Conservation (phyloP, 192 early-diverging fungal species). For the Coemansia sp. region DNA sequence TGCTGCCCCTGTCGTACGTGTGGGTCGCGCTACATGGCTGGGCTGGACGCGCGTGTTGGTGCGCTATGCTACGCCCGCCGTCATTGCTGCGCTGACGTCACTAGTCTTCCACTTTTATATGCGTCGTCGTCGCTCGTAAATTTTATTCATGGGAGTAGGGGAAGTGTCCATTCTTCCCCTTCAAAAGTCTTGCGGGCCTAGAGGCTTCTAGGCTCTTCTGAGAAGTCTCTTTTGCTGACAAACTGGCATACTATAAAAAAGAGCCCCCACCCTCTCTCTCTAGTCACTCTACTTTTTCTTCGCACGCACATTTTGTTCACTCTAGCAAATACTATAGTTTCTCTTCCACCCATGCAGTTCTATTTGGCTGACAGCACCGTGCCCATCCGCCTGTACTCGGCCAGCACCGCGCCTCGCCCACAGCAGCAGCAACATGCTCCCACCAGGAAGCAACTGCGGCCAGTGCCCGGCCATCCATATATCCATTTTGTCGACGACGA, state of each 20-base stretch:
- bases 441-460: slow-evolving; percentile 3
- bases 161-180: too few species aligned
- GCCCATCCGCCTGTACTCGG: slow-evolving; percentile 35
- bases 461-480: slow-evolving; percentile 41
- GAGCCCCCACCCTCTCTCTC: background rate
- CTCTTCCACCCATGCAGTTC: slow-evolving; percentile 32
- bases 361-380: slow-evolving; percentile 29
- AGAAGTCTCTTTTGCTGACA: background rate
- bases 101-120: slow-evolving; percentile 13
- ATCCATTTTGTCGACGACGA: slow-evolving; percentile 36
- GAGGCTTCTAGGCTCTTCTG: slow-evolving; percentile 1
- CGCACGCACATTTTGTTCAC: background rate
- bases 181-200: too few species aligned
- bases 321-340: background rate
- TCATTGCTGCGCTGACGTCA: slow-evolving; percentile 44
- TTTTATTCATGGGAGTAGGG: background rate
- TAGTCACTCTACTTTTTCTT: background rate
- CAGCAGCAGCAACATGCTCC: background rate
- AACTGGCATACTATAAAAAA: background rate
- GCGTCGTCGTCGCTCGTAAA: background rate
- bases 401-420: slow-evolving; percentile 31
- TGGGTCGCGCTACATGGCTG: slow-evolving; percentile 3
- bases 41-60: slow-evolving; percentile 23
- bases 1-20: background rate
- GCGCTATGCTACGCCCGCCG: slow-evolving; percentile 38